A percentile compares a stretch with the other conserved stretches of the same genome.
Conservation (phyloP, 2,329 filamentous ascomycete species). For the Aurifilum marmelostoma region DNA sequence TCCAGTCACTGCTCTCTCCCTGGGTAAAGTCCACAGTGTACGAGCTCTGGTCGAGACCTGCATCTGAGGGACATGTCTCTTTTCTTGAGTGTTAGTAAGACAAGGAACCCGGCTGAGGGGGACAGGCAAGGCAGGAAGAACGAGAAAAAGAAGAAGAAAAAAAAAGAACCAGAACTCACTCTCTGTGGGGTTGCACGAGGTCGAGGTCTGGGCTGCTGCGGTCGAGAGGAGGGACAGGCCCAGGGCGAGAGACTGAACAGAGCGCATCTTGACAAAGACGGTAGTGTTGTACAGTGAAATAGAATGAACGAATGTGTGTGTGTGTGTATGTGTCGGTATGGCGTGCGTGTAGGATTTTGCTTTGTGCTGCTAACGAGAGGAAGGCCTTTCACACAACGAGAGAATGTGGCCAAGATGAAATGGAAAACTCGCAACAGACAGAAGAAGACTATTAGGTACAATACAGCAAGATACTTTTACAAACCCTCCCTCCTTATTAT, state of each 20-base stretch:
- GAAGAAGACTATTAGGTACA: background rate
- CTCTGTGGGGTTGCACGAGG: constrained; percentile 32
- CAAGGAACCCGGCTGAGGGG: background rate
- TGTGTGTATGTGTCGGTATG: background rate
- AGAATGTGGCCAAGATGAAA: background rate
- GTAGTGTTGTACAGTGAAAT: background rate
- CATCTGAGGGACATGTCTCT: constrained; percentile 29
- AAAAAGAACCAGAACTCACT: constrained; percentile 22
- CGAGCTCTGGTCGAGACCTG: constrained; percentile 24
- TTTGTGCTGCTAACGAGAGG: background rate
- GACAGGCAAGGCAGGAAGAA: too few species aligned
- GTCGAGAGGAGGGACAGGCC: constrained; percentile 24
- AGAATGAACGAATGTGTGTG: constrained; percentile 5
- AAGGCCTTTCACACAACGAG: background rate
- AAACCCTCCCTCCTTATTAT: background rate
- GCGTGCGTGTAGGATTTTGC: background rate
- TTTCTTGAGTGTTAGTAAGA: constrained; percentile 4
- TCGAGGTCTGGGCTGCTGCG: constrained; percentile 30
- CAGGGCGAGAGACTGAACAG: constrained; percentile 6
- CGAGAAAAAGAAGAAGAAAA: too few species aligned
- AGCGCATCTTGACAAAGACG: constrained; percentile 23
- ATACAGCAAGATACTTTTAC: background rate
- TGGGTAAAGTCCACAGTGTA: constrained; percentile 64
- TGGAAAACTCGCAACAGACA: background rate
- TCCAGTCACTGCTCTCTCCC: constrained; percentile 54